Percentiles rank a stretch among this genome's conserved stretches.
Conservation (phyloP, 805 yeast genomes). For the Teunomyces gatunensis region DNA sequence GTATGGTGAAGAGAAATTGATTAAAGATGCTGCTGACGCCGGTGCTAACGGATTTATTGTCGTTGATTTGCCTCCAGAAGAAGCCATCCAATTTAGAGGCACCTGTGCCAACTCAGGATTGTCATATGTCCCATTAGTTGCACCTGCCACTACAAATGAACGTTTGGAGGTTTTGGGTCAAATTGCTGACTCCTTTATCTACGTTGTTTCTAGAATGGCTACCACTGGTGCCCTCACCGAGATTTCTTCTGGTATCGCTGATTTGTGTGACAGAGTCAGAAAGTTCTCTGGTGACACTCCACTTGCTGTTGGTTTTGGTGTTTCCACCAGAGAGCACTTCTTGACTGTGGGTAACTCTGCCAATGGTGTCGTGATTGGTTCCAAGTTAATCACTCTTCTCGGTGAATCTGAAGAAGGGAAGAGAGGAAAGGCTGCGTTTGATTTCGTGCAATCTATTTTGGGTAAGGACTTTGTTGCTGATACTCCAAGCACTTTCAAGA, state of each 20-base stretch:
- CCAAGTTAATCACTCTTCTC: conserved; percentile 71
- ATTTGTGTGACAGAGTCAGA: conserved; percentile 72
- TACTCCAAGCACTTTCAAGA: conserved; percentile 26
- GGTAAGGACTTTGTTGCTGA: conserved; percentile 46
- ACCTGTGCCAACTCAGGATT: conserved; percentile 65
- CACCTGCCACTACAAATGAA: conserved; percentile 94
- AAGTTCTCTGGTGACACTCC: conserved; percentile 68
- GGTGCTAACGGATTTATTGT: conserved; percentile 95
- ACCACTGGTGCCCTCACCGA: conserved; percentile 85
- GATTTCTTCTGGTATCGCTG: conserved; percentile 61
- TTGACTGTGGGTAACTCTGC: conserved; percentile 72
- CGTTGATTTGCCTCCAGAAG: conserved; percentile 98
- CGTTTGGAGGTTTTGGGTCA: conserved; percentile 73
- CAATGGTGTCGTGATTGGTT: conserved; percentile 96
- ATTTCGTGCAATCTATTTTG: conserved; percentile 67
- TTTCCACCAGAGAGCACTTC: conserved; percentile 89
- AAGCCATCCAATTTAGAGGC: conserved; percentile 82
- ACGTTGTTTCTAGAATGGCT: conserved; percentile 97
- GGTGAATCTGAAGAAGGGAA: conserved; percentile 60
- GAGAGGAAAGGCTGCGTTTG: conserved; percentile 61
- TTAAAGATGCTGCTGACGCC: conserved; percentile 73
- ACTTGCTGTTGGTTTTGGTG: conserved; percentile 93
- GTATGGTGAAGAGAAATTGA: conserved; percentile 84
- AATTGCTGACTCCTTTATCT: conserved; percentile 93
- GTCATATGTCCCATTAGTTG: conserved; percentile 89